Conservation (phyloP, 2,329 filamentous ascomycete species). For the Harringtonia lauricola region DNA sequence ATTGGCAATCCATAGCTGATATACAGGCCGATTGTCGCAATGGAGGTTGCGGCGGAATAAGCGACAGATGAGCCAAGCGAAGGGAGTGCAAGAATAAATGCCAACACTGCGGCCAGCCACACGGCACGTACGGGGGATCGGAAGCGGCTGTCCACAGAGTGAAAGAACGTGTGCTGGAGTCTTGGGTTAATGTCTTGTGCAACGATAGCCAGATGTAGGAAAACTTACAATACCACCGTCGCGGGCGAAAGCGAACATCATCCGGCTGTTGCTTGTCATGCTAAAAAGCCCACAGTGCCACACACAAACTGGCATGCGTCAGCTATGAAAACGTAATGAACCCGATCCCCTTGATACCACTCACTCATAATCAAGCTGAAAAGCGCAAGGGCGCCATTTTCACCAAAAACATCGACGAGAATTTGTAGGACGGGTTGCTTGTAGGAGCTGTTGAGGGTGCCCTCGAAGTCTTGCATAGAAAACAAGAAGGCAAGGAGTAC, state of each 20-base stretch:
- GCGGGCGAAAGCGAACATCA: constrained; percentile 49
- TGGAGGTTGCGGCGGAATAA: constrained; percentile 46
- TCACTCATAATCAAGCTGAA: constrained; percentile 40
- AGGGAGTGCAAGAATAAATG: constrained; percentile 44
- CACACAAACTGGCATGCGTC: constrained; percentile 31
- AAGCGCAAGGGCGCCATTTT: constrained; percentile 41
- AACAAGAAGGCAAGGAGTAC: constrained; percentile 46
- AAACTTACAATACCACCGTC: constrained; percentile 37
- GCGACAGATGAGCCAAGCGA: constrained; percentile 43
- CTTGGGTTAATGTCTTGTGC: background rate
- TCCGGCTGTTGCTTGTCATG: constrained; percentile 44
- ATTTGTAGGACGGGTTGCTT: constrained; percentile 47
- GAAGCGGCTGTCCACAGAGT: constrained; percentile 38
- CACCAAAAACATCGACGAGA: constrained; percentile 43
- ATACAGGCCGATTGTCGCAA: constrained; percentile 48
- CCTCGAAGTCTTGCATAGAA: constrained; percentile 44
- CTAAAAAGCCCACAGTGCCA: constrained; percentile 51
- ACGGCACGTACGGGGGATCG: constrained; percentile 39
- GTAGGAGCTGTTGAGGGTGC: constrained; percentile 31
- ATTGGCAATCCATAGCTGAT: constrained; percentile 48
- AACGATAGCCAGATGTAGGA: background rate
- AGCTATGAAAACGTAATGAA: background rate
- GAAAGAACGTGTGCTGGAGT: constrained; percentile 35
- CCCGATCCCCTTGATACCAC: constrained; percentile 3
- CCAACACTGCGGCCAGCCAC: constrained; percentile 41